Evolutionary conservation across 2,329 filamentous ascomycete species (phyloP).

Genomic region (Mariannaea elegans): DNA sequence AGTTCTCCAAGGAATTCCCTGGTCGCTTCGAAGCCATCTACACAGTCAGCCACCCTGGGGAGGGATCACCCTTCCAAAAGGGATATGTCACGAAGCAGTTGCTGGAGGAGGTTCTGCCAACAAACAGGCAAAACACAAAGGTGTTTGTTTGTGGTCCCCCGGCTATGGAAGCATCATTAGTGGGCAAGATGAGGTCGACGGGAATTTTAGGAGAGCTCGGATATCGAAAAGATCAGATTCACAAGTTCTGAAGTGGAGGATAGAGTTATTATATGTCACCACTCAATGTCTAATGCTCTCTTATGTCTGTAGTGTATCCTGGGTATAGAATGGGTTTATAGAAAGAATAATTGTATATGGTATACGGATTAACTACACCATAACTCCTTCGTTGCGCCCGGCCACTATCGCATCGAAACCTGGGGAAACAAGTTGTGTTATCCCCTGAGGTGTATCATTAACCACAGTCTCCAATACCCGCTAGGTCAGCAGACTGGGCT

Average conservation of each 20-base stretch:
- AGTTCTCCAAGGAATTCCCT: conserved; percentile 60
- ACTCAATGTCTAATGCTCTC: background rate
- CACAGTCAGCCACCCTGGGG: conserved; percentile 59
- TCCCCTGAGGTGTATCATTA: too few species aligned
- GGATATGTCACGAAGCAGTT: conserved; percentile 68
- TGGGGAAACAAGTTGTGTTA: too few species aligned
- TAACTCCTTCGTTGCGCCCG: background rate
- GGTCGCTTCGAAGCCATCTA: conserved; percentile 67
- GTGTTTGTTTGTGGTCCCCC: conserved; percentile 77
- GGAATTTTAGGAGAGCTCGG: conserved; percentile 67
- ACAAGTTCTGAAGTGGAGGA: conserved; percentile 58
- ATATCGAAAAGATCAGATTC: conserved; percentile 64
- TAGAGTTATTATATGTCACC: too few species aligned
- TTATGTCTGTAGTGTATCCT: background rate
- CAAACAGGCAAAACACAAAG: conserved; percentile 55
- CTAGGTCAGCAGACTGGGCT: too few species aligned
- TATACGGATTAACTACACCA: background rate
- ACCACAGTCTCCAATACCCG: too few species aligned
- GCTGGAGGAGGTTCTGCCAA: conserved; percentile 57
- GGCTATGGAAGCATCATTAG: conserved; percentile 68
- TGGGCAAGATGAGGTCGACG: conserved; percentile 52
- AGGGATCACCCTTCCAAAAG: conserved; percentile 54
- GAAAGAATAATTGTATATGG: background rate
- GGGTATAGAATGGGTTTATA: background rate
- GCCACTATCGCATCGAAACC: too few species aligned